These are phyloP conservation scores for Paramyrothecium roridum DNA, from an alignment of 2,329 filamentous ascomycete genomes.

Conservation along the genomic window DNA sequence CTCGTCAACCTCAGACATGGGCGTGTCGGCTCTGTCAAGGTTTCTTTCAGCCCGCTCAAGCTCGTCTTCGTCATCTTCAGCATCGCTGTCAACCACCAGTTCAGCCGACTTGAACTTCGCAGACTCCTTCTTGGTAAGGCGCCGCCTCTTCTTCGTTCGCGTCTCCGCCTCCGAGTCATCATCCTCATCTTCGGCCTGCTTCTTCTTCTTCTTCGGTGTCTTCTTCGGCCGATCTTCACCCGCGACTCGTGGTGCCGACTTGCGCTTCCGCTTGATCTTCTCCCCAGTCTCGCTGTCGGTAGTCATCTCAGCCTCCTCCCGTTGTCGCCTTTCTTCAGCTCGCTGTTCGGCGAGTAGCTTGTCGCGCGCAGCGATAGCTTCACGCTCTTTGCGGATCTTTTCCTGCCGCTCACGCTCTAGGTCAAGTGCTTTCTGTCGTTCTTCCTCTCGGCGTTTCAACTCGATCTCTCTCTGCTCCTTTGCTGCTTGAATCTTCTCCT, in stretches of 20 bases:
- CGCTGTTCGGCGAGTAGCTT: constrained; percentile 67
- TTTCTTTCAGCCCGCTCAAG: constrained; percentile 44
- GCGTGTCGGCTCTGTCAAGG: constrained; percentile 32
- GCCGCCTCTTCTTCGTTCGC: constrained; percentile 60
- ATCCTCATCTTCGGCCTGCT: constrained; percentile 33
- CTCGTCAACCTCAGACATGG: constrained; percentile 32
- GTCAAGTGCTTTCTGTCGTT: constrained; percentile 64
- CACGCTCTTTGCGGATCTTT: constrained; percentile 82
- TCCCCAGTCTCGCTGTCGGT: constrained; percentile 81
- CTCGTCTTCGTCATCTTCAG: constrained; percentile 41
- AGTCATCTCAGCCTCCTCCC: constrained; percentile 70
- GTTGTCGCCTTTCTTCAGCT: constrained; percentile 28
- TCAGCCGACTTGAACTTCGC: constrained; percentile 83
- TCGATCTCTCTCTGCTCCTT: constrained; percentile 78
- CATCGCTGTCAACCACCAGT: constrained; percentile 75
- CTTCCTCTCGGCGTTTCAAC: constrained; percentile 73
- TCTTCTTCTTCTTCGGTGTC: constrained; percentile 58
- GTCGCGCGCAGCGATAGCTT: constrained; percentile 74
- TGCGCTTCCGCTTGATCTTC: constrained; percentile 75
- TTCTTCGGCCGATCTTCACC: constrained; percentile 41
- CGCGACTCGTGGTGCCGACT: constrained; percentile 33
- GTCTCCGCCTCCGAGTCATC: constrained; percentile 40
- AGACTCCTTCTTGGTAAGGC: constrained; percentile 45
- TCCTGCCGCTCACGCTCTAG: constrained; percentile 71
- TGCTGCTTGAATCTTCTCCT: constrained; percentile 79